Evolutionary conservation across 2,329 filamentous ascomycete genomes (phyloP).

Genomic region (Epichloe scottii): DNA sequence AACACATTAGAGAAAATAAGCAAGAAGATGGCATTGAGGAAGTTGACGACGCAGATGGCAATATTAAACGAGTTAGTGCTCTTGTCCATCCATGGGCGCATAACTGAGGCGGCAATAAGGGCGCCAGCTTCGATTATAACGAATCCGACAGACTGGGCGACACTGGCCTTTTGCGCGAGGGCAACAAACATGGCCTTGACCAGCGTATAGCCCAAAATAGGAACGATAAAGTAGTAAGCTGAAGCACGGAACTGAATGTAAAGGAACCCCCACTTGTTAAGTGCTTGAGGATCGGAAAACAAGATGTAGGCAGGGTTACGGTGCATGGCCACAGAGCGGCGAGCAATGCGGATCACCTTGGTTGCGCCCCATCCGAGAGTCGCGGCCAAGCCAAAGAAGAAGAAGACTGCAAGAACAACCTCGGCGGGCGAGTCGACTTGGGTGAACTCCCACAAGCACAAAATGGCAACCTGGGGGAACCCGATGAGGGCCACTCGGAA

Average conservation of each 20-base stretch:
- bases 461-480: conserved; percentile 79
- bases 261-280: conserved; percentile 97
- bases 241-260: conserved; percentile 95
- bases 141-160: conserved; percentile 68
- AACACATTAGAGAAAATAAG: conserved; percentile 83
- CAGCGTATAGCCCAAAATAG: conserved; percentile 64
- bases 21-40: conserved; percentile 79
- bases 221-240: conserved; percentile 89
- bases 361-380: conserved; percentile 76
- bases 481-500: conserved; percentile 85
- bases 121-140: conserved; percentile 71
- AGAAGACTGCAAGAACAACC: conserved; percentile 77
- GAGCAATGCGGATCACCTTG: conserved; percentile 83
- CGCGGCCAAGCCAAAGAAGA: conserved; percentile 66
- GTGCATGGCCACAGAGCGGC: conserved; percentile 80
- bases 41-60: conserved; percentile 78
- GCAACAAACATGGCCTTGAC: conserved; percentile 84
- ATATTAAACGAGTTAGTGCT: conserved; percentile 97
- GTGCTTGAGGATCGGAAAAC: conserved; percentile 83
- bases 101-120: conserved; percentile 63
- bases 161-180: conserved; percentile 57
- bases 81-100: conserved; percentile 98
- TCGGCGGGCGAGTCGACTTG: conserved; percentile 73
- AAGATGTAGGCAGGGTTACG: conserved; percentile 95
- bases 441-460: conserved; percentile 91